phyloP scores from a whole-genome alignment of 2,329 filamentous ascomycete species.

The Monilinia fructigena region DNA sequence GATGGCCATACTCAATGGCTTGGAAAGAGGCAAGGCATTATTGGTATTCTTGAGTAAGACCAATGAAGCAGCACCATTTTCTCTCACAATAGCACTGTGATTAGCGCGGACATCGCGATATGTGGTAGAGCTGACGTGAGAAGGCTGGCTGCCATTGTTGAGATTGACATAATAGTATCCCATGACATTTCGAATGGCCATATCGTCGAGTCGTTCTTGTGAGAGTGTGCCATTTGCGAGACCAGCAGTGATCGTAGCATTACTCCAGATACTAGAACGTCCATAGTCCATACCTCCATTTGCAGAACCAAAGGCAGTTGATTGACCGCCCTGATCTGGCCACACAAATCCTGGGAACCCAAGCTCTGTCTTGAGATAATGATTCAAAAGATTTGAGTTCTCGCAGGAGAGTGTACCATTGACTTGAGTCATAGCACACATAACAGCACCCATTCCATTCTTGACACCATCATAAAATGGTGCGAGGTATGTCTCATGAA shows the following conservation, averaged over 20 bases:
- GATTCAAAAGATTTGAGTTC: slow-evolving; percentile 34
- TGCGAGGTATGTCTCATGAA: slow-evolving; percentile 79
- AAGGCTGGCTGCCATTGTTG: slow-evolving; percentile 37
- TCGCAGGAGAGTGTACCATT: slow-evolving; percentile 70
- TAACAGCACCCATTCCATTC: slow-evolving; percentile 25
- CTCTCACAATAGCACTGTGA: slow-evolving; percentile 39
- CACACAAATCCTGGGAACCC: slow-evolving; percentile 36
- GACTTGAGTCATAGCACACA: slow-evolving; percentile 30
- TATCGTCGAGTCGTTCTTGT: slow-evolving; percentile 85
- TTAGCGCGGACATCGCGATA: slow-evolving; percentile 65
- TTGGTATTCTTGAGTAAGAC: slow-evolving; percentile 80
- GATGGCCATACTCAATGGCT: slow-evolving; percentile 70
- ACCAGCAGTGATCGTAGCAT: slow-evolving; percentile 79
- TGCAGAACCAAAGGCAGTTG: slow-evolving; percentile 33
- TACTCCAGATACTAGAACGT: slow-evolving; percentile 63
- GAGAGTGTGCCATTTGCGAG: slow-evolving; percentile 88
- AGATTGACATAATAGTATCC: slow-evolving; percentile 60
- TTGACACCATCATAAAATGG: slow-evolving; percentile 45
- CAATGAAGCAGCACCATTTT: slow-evolving; percentile 56
- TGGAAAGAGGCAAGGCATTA: slow-evolving; percentile 70
- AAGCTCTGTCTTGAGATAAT: slow-evolving; percentile 36
- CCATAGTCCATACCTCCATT: slow-evolving; percentile 36
- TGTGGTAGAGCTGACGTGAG: slow-evolving; percentile 49
- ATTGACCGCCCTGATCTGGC: slow-evolving; percentile 32
- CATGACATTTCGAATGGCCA: slow-evolving; percentile 79